Evolutionary conservation across 495 filamentous ascomycete genomes (phyloP), one percentile per base, ranked within the genome.

Genomic region (Bacidia rubella): DNA sequence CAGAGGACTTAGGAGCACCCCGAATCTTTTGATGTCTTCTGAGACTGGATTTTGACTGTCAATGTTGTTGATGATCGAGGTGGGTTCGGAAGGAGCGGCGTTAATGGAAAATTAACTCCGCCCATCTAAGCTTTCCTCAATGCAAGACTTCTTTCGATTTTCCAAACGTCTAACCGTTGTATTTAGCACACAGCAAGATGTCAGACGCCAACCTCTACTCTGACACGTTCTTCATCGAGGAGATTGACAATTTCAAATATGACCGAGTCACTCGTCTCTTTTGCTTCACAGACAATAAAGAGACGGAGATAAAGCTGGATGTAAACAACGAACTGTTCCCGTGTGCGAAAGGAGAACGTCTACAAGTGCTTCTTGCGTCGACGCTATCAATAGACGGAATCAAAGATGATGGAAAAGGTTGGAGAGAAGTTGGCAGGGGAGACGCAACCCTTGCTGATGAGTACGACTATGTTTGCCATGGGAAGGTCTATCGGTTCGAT

Each of bases 401-500:
- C 55, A 75, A 73, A 53, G 79, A 83, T 48, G 81, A 85, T 38
- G 71, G 64, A 54, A 86, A 83, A 68, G 85, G 88, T 42, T 95
- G 89, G 89, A 80, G 87, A 62, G 85, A 89, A 46, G 74, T 82
- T 23, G 75, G 72, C 57, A 74, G 79, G 65, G 81, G 78, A 26
- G 87, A 94, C 64, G 69, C 78, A 47, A 86, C 79, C 11, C 71
- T 99, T 38, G 89, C 92, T 20, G 89, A 97, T 65, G 80, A 85
- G 66, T 99, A 81, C 55, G 93, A 99, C 60, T 99, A 99, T 66
- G 92, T 97, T 43, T 95, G 89, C 67, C 81, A 95, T 67, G 92
- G 92, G 54, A 97, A 96, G 79, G 83, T 95, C 29, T 99, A 99
- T 72, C 82, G 88, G 59, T 96, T 97, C 65, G 88, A 93, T 68